A percentile compares a stretch with the other conserved stretches of the same genome.
Conservation (phyloP, 1,139 yeast species). For the Meyerozyma elateridarum region DNA sequence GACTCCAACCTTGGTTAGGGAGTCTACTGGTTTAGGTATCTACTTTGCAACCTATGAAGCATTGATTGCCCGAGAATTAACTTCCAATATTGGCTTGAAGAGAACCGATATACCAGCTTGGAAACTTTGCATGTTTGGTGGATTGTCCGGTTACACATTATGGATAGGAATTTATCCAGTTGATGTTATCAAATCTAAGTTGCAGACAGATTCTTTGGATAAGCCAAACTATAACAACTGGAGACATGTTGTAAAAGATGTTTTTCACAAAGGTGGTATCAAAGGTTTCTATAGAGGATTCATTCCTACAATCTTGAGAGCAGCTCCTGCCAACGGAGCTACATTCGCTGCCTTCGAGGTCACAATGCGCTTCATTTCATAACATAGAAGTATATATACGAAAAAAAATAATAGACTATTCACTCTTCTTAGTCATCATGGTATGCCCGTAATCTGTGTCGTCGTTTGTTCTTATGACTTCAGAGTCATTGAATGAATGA, state of each 20-base stretch:
- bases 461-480: too few species aligned
- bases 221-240: constrained; percentile 46
- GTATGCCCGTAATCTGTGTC: too few species aligned
- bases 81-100: constrained; percentile 24
- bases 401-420: too few species aligned
- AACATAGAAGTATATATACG: not conserved
- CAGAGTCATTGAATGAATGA: not conserved
- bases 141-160: constrained; percentile 78
- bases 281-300: constrained; percentile 85
- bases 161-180: constrained; percentile 82
- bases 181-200: constrained; percentile 78
- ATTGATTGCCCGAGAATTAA: constrained; percentile 61
- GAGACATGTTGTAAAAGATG: constrained; percentile 50
- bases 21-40: constrained; percentile 81
- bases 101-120: constrained; percentile 77
- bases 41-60: constrained; percentile 90
- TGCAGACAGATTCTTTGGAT: constrained; percentile 73
- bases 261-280: constrained; percentile 54
- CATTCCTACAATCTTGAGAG: constrained; percentile 84
- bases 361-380: constrained; percentile 58
- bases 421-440: constrained; percentile 5
- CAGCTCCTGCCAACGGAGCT: constrained; percentile 96
- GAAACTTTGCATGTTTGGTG: constrained; percentile 80
- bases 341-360: constrained; percentile 90
- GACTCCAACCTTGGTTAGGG: constrained; percentile 75